phyloP scores from a whole-genome alignment of 2,329 filamentous ascomycete species.

The Alternaria novae-zelandiae region DNA sequence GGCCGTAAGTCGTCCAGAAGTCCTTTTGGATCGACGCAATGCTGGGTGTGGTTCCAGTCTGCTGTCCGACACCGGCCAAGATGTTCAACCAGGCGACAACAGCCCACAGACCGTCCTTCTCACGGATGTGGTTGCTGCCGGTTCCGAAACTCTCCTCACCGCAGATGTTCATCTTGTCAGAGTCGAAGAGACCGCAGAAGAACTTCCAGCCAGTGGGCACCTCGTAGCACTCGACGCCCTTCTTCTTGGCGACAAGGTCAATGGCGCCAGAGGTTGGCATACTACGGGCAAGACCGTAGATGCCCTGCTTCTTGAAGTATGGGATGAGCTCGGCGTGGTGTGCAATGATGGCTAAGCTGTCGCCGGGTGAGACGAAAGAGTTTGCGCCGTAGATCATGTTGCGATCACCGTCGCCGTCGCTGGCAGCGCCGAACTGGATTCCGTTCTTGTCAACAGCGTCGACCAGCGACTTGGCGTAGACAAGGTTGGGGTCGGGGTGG shows the following conservation, averaged over 20 bases:
- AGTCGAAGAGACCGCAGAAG: conserved; percentile 94
- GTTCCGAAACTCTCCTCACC: conserved; percentile 98
- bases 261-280: conserved; percentile 98
- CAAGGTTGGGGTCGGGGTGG: conserved; percentile 97
- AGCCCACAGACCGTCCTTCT: conserved; percentile 99
- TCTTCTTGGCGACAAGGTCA: conserved; percentile 93
- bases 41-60: conserved; percentile 81
- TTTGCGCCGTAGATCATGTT: conserved; percentile 99
- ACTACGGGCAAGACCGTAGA: conserved; percentile 91
- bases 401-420: conserved; percentile 95
- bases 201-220: conserved; percentile 99
- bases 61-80: conserved; percentile 88
- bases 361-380: conserved; percentile 93
- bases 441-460: conserved; percentile 89
- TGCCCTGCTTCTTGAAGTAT: conserved; percentile 97
- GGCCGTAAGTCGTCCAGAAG: conserved; percentile 95
- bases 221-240: conserved; percentile 90
- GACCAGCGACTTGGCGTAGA: conserved; percentile 93
- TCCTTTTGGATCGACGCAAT: conserved; percentile 96
- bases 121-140: conserved; percentile 96
- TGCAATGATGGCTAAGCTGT: conserved; percentile 96
- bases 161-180: conserved; percentile 99
- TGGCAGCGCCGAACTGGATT: conserved; percentile 95
- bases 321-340: conserved; percentile 96
- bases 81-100: conserved; percentile 98